Percentiles rank a stretch among this genome's conserved stretches.
phyloP scores from a whole-genome alignment of 805 yeast genomes.

The Blastobotrys robertii region DNA sequence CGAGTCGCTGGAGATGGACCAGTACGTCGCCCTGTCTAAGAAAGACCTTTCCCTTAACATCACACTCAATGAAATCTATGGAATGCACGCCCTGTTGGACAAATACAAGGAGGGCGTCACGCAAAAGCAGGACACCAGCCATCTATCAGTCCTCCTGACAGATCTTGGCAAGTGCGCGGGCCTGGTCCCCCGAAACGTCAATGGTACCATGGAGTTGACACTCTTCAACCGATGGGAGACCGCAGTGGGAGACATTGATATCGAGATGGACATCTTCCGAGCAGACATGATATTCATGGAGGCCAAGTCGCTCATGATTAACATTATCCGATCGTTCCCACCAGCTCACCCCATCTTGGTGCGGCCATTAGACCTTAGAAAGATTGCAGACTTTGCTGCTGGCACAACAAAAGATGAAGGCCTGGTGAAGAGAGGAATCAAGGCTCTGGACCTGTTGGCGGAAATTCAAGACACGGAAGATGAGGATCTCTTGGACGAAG shows the following conservation, averaged over 20 bases:
- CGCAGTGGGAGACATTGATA: constrained; percentile 21
- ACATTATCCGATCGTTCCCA: constrained; percentile 28
- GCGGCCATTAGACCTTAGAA: constrained; percentile 21
- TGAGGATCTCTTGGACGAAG: constrained; percentile 21
- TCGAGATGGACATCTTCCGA: constrained; percentile 19
- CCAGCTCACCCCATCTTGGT: constrained; percentile 15
- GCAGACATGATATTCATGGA: constrained; percentile 28
- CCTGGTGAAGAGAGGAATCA: constrained; percentile 25
- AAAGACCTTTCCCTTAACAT: constrained; percentile 26
- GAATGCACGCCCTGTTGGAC: constrained; percentile 27
- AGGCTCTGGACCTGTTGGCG: constrained; percentile 23
- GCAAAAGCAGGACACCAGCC: constrained; percentile 10
- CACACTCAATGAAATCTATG: constrained; percentile 27
- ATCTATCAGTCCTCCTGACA: constrained; percentile 18
- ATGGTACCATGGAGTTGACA: constrained; percentile 24
- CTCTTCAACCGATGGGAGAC: constrained; percentile 28
- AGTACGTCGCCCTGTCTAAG: constrained; percentile 29
- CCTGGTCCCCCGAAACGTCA: constrained; percentile 22
- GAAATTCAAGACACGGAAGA: constrained; percentile 21
- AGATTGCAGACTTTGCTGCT: constrained; percentile 27
- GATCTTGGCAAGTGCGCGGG: constrained; percentile 26
- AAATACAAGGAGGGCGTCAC: constrained; percentile 20
- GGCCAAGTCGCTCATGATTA: constrained; percentile 27
- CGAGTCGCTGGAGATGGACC: constrained; percentile 31
- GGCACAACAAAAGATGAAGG: constrained; percentile 18